Conservation (phyloP, 2,329 filamentous ascomycete genomes). For the Penicillium sp. region DNA sequence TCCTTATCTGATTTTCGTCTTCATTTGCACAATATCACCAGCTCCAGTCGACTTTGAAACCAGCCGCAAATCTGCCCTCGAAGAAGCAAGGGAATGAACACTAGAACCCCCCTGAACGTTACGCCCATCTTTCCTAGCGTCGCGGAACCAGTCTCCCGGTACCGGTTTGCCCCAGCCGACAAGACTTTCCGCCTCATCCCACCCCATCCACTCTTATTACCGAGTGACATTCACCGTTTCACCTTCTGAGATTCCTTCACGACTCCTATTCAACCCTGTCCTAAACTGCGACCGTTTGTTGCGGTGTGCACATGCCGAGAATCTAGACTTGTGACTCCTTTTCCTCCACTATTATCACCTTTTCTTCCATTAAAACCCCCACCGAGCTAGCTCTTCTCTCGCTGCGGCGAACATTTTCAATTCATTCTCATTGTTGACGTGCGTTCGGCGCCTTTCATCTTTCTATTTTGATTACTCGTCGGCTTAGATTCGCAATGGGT, state of each 20-base stretch:
- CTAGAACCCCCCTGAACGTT: conserved; percentile 14
- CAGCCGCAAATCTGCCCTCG: not conserved
- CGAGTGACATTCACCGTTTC: conserved; percentile 13
- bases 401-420: not conserved
- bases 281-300: conserved; percentile 2
- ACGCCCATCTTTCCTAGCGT: conserved; percentile 22
- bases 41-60: conserved; percentile 1
- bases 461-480: not conserved
- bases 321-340: conserved; percentile 1
- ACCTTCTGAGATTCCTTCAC: conserved; percentile 11
- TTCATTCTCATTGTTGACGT: not conserved
- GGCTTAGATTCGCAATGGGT: conserved; percentile 27
- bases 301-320: conserved; percentile 4
- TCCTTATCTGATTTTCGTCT: conserved; percentile 20
- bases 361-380: not conserved
- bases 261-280: conserved; percentile 10
- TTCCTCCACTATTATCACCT: not conserved
- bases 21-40: conserved; percentile 5
- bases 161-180: conserved; percentile 28
- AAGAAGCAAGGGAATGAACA: not conserved
- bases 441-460: not conserved
- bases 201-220: conserved; percentile 12
- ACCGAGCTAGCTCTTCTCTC: not conserved
- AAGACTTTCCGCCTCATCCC: conserved; percentile 25
- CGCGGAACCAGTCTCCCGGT: conserved; percentile 30